A percentile compares a stretch with the other conserved stretches of the same genome.
These are phyloP conservation scores for Dactylorhiza incarnata DNA, from an alignment of 106 monocot species.

Conservation along the genomic window DNA sequence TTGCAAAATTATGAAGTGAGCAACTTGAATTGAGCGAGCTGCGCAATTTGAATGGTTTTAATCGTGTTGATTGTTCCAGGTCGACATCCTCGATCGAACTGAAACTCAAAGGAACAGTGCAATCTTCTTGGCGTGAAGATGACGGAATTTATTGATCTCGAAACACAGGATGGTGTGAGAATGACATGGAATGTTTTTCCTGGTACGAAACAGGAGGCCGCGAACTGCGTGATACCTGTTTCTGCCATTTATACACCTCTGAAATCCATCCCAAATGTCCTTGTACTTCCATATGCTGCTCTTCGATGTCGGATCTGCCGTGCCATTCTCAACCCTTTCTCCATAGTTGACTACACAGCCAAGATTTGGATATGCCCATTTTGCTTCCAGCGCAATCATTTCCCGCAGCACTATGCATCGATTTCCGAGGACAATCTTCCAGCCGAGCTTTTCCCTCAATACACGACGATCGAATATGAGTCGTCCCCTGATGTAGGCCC, in stretches of 20 bases:
- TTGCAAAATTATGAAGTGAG: neutral
- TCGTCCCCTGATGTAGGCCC: slow-evolving; percentile 28
- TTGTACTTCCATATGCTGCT: slow-evolving; percentile 71
- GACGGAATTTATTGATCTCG: slow-evolving; percentile 81
- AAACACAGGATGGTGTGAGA: slow-evolving; percentile 78
- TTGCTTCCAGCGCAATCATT: slow-evolving; percentile 92
- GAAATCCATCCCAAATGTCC: slow-evolving; percentile 39
- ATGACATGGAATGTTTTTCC: slow-evolving; percentile 97
- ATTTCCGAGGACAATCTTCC: slow-evolving; percentile 77
- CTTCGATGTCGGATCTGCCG: slow-evolving; percentile 85
- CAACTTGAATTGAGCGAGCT: neutral
- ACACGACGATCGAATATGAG: slow-evolving; percentile 83
- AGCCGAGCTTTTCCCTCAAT: slow-evolving; percentile 74
- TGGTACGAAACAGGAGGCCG: slow-evolving; percentile 63
- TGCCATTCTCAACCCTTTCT: slow-evolving; percentile 83
- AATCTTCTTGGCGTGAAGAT: slow-evolving; percentile 23
- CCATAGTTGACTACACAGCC: slow-evolving; percentile 63
- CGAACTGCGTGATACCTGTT: slow-evolving; percentile 55
- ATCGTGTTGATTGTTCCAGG: neutral
- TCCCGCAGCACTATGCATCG: slow-evolving; percentile 66
- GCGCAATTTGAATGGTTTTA: neutral
- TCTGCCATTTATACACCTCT: slow-evolving; percentile 83
- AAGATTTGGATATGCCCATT: slow-evolving; percentile 96
- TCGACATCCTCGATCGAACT: neutral
- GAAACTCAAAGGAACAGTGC: neutral